A percentile compares a stretch with the other conserved stretches of the same genome.
phyloP scores from a whole-genome alignment of 2,329 filamentous ascomycete species.

The Hypoxylon sp. region DNA sequence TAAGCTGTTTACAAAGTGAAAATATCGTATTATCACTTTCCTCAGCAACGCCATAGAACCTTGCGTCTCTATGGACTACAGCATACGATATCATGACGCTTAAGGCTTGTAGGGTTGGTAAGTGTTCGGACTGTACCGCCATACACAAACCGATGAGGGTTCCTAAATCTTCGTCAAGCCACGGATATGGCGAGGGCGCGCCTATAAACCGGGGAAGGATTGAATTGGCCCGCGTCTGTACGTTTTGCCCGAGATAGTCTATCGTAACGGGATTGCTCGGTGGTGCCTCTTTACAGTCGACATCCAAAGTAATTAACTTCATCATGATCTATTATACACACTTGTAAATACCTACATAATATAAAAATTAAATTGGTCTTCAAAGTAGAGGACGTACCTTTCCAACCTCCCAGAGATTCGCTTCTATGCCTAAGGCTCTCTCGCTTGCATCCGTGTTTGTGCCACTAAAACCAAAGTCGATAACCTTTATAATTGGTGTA shows the following conservation, averaged over 20 bases:
- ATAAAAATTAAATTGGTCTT: neutral
- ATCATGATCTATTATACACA: slow-evolving; percentile 21
- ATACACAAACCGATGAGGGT: slow-evolving; percentile 23
- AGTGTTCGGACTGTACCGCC: neutral
- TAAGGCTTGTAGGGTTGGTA: slow-evolving; percentile 6
- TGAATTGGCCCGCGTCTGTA: slow-evolving; percentile 1
- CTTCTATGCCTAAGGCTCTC: neutral
- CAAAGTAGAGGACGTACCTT: slow-evolving; percentile 13
- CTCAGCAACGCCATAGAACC: neutral
- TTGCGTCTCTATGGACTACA: slow-evolving; percentile 4
- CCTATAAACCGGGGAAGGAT: slow-evolving; percentile 2
- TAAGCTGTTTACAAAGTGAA: neutral
- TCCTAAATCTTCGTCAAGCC: slow-evolving; percentile 26
- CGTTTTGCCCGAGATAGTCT: neutral
- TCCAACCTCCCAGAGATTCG: slow-evolving; percentile 22
- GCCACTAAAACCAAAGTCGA: slow-evolving; percentile 22
- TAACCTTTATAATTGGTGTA: slow-evolving; percentile 28
- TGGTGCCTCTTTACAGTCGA: neutral
- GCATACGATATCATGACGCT: slow-evolving; percentile 2
- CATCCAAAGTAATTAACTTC: slow-evolving; percentile 18
- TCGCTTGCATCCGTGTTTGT: neutral
- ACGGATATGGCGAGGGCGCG: slow-evolving; percentile 3
- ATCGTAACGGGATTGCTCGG: neutral
- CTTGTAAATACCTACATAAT: slow-evolving; percentile 9
- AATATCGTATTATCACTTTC: neutral